Conservation (phyloP, 805 yeast genomes). For the Citeromyces nyonsensis region DNA sequence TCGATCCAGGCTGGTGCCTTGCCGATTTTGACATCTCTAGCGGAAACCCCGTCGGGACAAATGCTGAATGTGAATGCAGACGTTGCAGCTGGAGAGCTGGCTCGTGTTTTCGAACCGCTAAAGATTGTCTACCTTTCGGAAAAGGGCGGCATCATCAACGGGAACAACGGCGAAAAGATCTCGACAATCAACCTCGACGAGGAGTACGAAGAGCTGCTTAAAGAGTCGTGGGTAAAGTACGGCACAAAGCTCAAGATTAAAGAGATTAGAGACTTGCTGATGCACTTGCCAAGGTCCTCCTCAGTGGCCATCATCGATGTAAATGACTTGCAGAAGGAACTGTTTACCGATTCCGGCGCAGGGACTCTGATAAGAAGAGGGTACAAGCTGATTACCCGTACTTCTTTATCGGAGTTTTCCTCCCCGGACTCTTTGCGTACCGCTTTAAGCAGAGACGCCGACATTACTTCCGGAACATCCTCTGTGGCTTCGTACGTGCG, state of each 20-base stretch:
- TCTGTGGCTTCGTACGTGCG: slow-evolving; percentile 76
- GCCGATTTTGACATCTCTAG: slow-evolving; percentile 91
- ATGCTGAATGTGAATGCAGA: slow-evolving; percentile 95
- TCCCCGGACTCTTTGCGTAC: slow-evolving; percentile 65
- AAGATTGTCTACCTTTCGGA: slow-evolving; percentile 94
- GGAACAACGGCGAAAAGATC: slow-evolving; percentile 80
- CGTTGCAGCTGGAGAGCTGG: slow-evolving; percentile 96
- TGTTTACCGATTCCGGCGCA: slow-evolving; percentile 97
- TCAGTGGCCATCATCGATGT: slow-evolving; percentile 96
- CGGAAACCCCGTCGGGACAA: slow-evolving; percentile 95
- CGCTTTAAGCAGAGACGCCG: slow-evolving; percentile 66
- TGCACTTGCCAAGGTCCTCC: slow-evolving; percentile 89
- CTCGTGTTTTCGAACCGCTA: slow-evolving; percentile 91
- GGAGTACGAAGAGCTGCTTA: slow-evolving; percentile 81
- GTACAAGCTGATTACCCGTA: slow-evolving; percentile 65
- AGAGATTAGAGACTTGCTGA: slow-evolving; percentile 88
- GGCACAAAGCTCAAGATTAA: slow-evolving; percentile 96
- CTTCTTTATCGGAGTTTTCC: slow-evolving; percentile 50
- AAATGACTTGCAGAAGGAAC: slow-evolving; percentile 87
- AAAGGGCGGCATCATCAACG: slow-evolving; percentile 94
- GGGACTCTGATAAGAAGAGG: slow-evolving; percentile 98
- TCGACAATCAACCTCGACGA: slow-evolving; percentile 89
- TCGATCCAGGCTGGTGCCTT: slow-evolving; percentile 92
- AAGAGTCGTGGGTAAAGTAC: slow-evolving; percentile 95
- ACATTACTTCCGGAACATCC: slow-evolving; percentile 49